A percentile compares a stretch with the other conserved stretches of the same genome.
These are phyloP conservation scores for Syzygium grande DNA, from an alignment of 345 rosid species.

Conservation along the genomic window DNA sequence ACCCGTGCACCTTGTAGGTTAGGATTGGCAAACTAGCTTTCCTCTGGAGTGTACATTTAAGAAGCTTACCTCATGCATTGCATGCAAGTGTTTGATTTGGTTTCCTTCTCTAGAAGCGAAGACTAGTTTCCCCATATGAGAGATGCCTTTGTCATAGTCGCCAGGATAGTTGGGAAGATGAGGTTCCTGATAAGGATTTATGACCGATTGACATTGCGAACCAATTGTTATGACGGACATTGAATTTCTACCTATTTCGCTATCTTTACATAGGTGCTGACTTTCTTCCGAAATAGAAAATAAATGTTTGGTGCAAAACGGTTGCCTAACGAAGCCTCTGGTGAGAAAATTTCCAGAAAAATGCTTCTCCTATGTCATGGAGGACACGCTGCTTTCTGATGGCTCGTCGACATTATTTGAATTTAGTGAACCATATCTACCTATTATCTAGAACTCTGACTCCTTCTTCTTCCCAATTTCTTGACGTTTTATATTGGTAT, in stretches of 20 bases:
- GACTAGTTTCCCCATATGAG: background rate
- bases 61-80: background rate
- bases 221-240: background rate
- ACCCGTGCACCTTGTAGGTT: background rate
- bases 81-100: background rate
- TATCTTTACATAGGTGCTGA: background rate
- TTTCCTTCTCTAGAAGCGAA: background rate
- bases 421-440: background rate
- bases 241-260: background rate
- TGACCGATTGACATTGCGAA: background rate
- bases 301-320: background rate
- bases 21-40: background rate
- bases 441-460: background rate
- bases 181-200: background rate
- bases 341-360: background rate
- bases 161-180: background rate
- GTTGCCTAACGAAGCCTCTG: background rate
- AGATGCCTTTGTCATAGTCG: background rate
- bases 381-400: background rate
- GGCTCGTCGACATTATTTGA: background rate
- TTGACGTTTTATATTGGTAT: background rate
- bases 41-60: background rate
- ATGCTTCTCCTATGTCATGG: no score
- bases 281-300: background rate
- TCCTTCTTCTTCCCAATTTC: background rate